Evolutionary conservation across 164 flowering plant species (phyloP), one percentile per base, ranked within the genome.

Genomic region (Paratinospora sagittata): DNA sequence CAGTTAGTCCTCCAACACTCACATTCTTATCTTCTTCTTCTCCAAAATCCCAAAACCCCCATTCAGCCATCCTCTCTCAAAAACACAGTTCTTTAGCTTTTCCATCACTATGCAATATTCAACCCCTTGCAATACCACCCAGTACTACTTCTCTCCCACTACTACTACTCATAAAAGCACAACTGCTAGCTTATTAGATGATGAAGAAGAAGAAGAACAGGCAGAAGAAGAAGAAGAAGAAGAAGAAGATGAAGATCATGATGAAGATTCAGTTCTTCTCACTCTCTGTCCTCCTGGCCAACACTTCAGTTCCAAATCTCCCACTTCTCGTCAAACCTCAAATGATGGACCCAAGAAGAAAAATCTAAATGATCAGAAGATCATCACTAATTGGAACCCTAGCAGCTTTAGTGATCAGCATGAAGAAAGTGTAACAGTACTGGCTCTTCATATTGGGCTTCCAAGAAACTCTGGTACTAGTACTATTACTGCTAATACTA

Each of bases 251-350:
- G n/a, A n/a, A n/a, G n/a, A n/a, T n/a, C n/a, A n/a, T 36, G 83
- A 84, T 72, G 86, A 86, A 66, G 82, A 76, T 3, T 85, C 84
- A 66, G 75, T 81, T 37, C 61, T 78, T 27, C 88, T 88, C 26
- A 79, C 90, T 66, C 89, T 88, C 43, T 73, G 79, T 27, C 90
- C 84, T 30, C 90, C 90, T 0, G 92, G 90, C 26, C 89, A 84
- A 75, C 55, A 41, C 3, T 39, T 49, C 66, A 66, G 37, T 62
- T 30, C 78, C 43, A 71, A 66, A 27, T 11, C 52, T 63, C 70
- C 30, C 60, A 16, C 16, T 26, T 17, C 17, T 16, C 47, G 68
- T 24, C 33, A 26, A 10, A 65, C 17, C 4, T 36, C 3, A 14
- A 66, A 60, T 36, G 49, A 61, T n/a, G 45, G 36, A n/a, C 17